Base-by-base conservation (phyloP, 306 rosid genomes). In the Cotoneaster glaucophyllus region DNA sequence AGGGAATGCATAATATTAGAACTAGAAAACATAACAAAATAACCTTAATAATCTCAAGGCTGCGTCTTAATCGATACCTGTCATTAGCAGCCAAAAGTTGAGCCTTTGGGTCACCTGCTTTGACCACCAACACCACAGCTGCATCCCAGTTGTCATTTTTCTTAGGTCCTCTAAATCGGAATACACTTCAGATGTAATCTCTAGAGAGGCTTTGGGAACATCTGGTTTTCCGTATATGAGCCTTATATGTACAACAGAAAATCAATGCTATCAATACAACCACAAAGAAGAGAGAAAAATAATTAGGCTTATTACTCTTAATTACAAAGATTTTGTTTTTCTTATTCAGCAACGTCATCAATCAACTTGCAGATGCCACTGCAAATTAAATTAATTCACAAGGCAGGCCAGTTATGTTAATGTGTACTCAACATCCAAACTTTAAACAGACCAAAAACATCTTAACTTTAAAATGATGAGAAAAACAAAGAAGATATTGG, bases 41-140 rank as follows among this genome's bases (percentile, higher is more conserved):
- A 76, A 90, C 98, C 96, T 86, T 92, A 74, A 92, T 82, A 76
- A 94, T 89, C 86, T 92, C 98, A 65, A 90, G 90, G 87, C 97
- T 86, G 63, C 93, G 93, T 82, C 86, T 89, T 77, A 92, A 81
- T n/a, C 93, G 85, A 57, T 92, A 95, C 98, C 98, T 90, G 82
- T 95, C 93, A 85, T 92, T 88, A 32, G 41, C 74, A 69, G 97
- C 76, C 76, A 95, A 56, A 57, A 74, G 29, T 79, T 84, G 86
- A 75, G 89, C 98, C 78, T 87, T 92, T 31, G 93, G 90, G 75
- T 92, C 96, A 69, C 97, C 98, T 29, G 97, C 97, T 39, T 90
- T 87, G 78, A 92, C 90, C 75, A 95, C 96, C 85, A 95, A 83
- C 79, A 89, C 90, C 78, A 95, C 97, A 67, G 97, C 97, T 61